Conservation (phyloP, 306 rosid genomes). For the Casuarina glauca region DNA sequence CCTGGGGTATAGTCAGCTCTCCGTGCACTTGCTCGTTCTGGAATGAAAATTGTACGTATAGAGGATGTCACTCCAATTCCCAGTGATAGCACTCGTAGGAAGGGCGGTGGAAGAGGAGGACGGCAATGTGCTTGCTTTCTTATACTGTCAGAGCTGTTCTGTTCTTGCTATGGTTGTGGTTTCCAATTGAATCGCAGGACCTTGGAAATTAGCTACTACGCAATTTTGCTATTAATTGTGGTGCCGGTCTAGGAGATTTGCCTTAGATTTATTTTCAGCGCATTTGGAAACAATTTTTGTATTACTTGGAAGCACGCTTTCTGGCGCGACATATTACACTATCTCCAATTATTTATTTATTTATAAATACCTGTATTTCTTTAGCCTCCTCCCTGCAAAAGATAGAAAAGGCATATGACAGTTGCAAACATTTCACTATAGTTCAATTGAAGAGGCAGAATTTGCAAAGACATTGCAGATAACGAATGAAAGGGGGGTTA, state of each 20-base stretch:
- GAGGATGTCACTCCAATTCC: too few relatives aligned
- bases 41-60: too few relatives aligned
- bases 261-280: constrained; percentile 9
- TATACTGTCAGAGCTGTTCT: constrained; percentile 6
- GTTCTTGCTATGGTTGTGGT: constrained; percentile 13
- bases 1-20: too few relatives aligned
- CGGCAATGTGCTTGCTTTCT: constrained; percentile 50
- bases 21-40: too few relatives aligned
- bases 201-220: constrained; percentile 26
- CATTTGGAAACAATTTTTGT: constrained; percentile 4
- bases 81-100: too few relatives aligned
- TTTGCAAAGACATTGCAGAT: too few relatives aligned
- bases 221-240: constrained; percentile 40
- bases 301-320: background rate
- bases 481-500: too few relatives aligned
- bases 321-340: background rate
- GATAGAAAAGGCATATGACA: too few relatives aligned
- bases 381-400: too few relatives aligned
- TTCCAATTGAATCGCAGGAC: constrained; percentile 23
- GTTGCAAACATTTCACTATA: too few relatives aligned
- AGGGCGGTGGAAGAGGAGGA: constrained; percentile 57
- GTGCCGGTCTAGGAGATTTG: constrained; percentile 14
- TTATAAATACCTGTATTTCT: too few relatives aligned
- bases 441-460: too few relatives aligned
- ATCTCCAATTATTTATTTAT: background rate